These are phyloP conservation scores for Corchorus capsularis DNA, from an alignment of 345 rosid genomes.

Conservation along the genomic window DNA sequence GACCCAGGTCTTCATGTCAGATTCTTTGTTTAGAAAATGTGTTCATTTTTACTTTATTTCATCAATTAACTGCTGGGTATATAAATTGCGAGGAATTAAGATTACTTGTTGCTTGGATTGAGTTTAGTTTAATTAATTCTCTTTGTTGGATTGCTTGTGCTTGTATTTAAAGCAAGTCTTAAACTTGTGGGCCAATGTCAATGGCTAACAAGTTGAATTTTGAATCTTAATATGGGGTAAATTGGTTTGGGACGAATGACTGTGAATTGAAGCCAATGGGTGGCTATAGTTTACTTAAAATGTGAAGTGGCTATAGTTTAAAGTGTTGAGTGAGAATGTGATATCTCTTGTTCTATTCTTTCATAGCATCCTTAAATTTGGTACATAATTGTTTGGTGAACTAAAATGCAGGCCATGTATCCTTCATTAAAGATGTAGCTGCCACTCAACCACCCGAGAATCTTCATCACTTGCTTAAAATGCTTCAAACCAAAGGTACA, in stretches of 20 bases:
- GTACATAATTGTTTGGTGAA: slow-evolving; percentile 18
- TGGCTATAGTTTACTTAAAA: background rate
- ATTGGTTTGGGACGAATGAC: background rate
- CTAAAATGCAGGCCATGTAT: slow-evolving; percentile 55
- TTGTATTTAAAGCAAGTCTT: background rate
- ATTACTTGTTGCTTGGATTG: background rate
- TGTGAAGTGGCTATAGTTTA: background rate
- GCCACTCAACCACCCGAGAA: slow-evolving; percentile 67
- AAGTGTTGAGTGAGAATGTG: background rate
- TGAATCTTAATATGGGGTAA: background rate
- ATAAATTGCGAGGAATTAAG: background rate
- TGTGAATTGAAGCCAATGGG: background rate
- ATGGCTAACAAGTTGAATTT: background rate
- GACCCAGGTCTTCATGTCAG: background rate
- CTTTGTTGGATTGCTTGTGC: background rate
- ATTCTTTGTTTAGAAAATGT: background rate
- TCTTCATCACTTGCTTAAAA: slow-evolving; percentile 66
- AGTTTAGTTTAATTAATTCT: too few species aligned
- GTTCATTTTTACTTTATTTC: slow-evolving; percentile 2
- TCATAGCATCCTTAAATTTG: slow-evolving; percentile 13
- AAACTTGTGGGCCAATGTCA: background rate
- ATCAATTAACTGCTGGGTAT: background rate
- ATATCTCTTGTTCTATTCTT: slow-evolving; percentile 2
- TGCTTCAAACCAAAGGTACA: slow-evolving; percentile 75
- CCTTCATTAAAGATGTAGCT: slow-evolving; percentile 76